Conservation (phyloP, 106 monocot genomes). For the Ottelia alismoides region DNA sequence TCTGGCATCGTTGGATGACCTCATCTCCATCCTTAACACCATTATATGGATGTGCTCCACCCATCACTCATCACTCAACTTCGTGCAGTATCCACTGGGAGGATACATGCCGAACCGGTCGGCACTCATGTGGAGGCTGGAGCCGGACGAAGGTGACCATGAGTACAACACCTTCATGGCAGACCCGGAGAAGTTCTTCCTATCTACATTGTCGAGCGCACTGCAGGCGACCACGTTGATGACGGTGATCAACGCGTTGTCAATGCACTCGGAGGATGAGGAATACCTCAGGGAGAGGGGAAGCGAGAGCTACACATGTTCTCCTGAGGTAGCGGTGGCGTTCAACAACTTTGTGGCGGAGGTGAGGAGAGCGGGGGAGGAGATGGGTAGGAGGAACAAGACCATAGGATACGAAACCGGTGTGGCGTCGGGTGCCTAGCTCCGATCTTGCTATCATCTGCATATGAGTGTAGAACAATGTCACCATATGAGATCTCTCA, state of each 20-base stretch:
- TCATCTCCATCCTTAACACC: conserved; percentile 58
- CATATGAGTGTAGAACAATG: conserved; percentile 76
- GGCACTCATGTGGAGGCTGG: conserved; percentile 63
- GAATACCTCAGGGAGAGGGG: conserved; percentile 86
- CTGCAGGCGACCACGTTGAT: conserved; percentile 71
- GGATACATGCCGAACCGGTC: conserved; percentile 94
- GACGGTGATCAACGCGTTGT: conserved; percentile 93
- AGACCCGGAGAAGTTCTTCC: conserved; percentile 63
- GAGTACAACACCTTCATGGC: conserved; percentile 50
- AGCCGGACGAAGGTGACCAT: conserved; percentile 55
- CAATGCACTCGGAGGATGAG: conserved; percentile 87
- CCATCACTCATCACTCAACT: conserved; percentile 94
- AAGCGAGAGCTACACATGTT: conserved; percentile 52
- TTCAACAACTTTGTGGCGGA: conserved; percentile 53
- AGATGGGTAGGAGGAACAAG: conserved; percentile 66
- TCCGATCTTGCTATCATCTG: conserved; percentile 75
- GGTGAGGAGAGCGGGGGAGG: conserved; percentile 49
- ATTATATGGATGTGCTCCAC: conserved; percentile 80
- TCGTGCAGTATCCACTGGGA: conserved; percentile 90
- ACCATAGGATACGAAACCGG: conserved; percentile 50
- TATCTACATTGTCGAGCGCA: conserved; percentile 58
- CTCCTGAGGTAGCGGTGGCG: conserved; percentile 52
- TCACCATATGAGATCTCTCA: conserved; percentile 51
- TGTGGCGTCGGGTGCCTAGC: conserved; percentile 78
- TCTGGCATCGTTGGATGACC: conserved; percentile 32